Conservation (phyloP, 139 green algal species). For the Pseudopediastrum boryanum region DNA sequence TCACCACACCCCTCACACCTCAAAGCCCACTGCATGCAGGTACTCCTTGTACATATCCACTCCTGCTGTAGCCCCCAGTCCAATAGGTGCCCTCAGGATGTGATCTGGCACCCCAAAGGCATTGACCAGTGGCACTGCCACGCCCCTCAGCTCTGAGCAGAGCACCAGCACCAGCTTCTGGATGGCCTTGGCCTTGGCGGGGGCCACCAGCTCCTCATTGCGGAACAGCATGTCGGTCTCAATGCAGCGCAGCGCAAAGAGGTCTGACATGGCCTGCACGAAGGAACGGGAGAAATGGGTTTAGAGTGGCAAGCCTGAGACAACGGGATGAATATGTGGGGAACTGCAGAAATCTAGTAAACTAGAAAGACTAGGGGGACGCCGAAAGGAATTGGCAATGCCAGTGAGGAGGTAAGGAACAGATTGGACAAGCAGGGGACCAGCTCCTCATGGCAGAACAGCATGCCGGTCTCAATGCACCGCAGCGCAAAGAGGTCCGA, state of each 20-base stretch:
- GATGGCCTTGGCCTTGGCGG: constrained; percentile 87
- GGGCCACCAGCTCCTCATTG: constrained; percentile 87
- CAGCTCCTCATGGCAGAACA: constrained; percentile 81
- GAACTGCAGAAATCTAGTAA: not conserved
- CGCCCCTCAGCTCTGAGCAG: constrained; percentile 53
- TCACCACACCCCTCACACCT: constrained; percentile 26
- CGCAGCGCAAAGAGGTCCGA: constrained; percentile 81
- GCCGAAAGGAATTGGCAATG: too few species aligned
- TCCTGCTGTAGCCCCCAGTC: constrained; percentile 22
- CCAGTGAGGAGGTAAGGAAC: too few species aligned
- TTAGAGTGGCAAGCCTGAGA: not conserved
- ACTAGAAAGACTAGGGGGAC: too few species aligned
- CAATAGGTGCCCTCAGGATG: constrained; percentile 87
- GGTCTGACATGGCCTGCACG: constrained; percentile 68
- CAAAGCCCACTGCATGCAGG: constrained; percentile 57
- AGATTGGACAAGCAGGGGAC: too few species aligned
- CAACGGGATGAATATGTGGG: not conserved
- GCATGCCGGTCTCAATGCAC: constrained; percentile 72
- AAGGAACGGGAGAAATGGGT: not conserved
- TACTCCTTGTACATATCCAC: constrained; percentile 52
- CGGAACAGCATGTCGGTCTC: constrained; percentile 70
- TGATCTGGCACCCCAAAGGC: constrained; percentile 83
- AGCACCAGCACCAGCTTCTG: constrained; percentile 69
- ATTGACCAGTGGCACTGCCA: constrained; percentile 73
- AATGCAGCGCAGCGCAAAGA: constrained; percentile 82